Conservation (phyloP, 2,329 filamentous ascomycete species). For the Diaporthe ilicicola region DNA sequence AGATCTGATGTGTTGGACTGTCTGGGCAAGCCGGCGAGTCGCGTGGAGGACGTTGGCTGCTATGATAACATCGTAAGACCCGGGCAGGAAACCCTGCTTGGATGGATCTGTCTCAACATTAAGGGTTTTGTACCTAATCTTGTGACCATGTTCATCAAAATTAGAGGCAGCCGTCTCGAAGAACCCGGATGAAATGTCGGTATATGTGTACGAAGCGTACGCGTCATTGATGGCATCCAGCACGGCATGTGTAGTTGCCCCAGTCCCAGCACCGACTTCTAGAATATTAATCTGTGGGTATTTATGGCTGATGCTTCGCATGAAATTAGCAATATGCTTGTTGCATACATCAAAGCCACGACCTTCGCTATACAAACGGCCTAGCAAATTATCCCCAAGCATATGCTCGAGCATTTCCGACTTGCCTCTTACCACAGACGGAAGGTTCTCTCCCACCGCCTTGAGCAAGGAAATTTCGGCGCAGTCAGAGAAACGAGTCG, state of each 20-base stretch:
- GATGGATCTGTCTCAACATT: constrained; percentile 41
- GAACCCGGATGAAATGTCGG: constrained; percentile 50
- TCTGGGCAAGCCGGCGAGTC: constrained; percentile 35
- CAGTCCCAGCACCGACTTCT: too few relatives aligned
- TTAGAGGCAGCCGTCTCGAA: constrained; percentile 41
- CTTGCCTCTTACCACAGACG: constrained; percentile 25
- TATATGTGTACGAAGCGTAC: constrained; percentile 52
- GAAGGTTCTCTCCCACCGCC: constrained; percentile 9
- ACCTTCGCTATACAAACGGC: constrained; percentile 22
- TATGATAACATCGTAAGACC: constrained; percentile 43
- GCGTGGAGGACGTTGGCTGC: constrained; percentile 43
- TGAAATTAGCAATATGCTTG: constrained; percentile 15
- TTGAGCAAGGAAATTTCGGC: constrained; percentile 27
- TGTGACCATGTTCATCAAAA: not conserved
- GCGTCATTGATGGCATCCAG: too few relatives aligned
- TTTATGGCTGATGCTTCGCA: not conserved
- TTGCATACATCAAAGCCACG: constrained; percentile 5
- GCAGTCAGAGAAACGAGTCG: constrained; percentile 1
- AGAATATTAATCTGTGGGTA: constrained; percentile 14
- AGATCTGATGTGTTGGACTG: constrained; percentile 37
- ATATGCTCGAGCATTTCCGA: constrained; percentile 29
- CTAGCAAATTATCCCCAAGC: constrained; percentile 16
- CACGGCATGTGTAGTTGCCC: too few relatives aligned
- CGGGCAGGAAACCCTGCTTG: constrained; percentile 42
- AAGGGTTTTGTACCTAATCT: constrained; percentile 24